Evolutionary conservation across 2,329 filamentous ascomycete genomes (phyloP), one percentile per base, ranked within the genome.

Genomic region (Berkeleyomyces rouxiae): DNA sequence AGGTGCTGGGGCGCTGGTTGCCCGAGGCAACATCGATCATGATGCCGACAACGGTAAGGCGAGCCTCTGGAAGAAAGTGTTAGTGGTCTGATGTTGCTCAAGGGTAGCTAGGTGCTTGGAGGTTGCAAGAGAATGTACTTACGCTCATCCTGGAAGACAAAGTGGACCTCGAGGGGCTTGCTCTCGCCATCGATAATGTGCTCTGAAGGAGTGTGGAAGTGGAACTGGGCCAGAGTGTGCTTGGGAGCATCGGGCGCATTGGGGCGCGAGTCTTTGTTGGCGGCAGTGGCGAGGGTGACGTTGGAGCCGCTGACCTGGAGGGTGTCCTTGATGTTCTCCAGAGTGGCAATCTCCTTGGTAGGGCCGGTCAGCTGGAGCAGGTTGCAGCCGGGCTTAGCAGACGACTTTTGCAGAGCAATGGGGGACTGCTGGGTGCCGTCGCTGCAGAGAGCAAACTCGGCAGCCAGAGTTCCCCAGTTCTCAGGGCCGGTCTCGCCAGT

Each of bases 131-230:
- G 1, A 31, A 3, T 23, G 57, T 43, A 61, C 61, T 57, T 62
- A 65, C 64, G 47, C 46, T 60, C 63, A 71, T 67, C 68, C 66
- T 74, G 67, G 61, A 75, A 74, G 6, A 76, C 74, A 65, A 76
- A 74, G 67, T 76, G 74, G 36, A 73, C 71, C 66, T 76, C 74
- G 65, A 74, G 67, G 11, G 74, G 71, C 62, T 70, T 75, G 67
- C 72, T 69, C 65, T 73, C 71, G 6, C 75, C 70, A 68, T 75
- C 66, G 69, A 83, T 72, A 57, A 77, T 74, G 67, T 84, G 82
- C 73, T 84, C 82, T 51, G 78, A 79, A 0, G 82, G 80, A 0
- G 79, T 79, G 68, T 84, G 82, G 71, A 83, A 81, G 70, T 83
- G 81, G 72, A 82, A 83, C 67, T 83, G 81, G 57, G 71, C 71